Conservation (phyloP, 352 stramenopile genomes). For the Blastocystis hominis region DNA sequence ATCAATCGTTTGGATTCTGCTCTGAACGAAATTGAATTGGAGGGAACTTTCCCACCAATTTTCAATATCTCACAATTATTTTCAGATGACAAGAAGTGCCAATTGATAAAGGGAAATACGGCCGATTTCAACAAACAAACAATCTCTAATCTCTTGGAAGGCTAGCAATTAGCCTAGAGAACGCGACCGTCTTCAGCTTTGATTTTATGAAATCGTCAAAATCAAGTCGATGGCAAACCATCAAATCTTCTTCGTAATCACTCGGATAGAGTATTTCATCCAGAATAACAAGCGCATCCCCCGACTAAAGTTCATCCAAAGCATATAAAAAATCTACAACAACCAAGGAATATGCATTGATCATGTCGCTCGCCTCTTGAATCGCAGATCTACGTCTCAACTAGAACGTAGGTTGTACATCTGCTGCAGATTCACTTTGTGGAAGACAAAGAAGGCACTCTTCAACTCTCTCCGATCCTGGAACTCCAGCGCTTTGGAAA, state of each 20-base stretch:
- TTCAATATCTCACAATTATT: background rate
- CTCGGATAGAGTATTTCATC: background rate
- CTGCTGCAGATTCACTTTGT: background rate
- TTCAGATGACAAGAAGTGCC: background rate
- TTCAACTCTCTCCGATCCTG: background rate
- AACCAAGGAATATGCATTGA: background rate
- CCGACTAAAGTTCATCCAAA: background rate
- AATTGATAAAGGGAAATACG: background rate
- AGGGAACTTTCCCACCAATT: background rate
- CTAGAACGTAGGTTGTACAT: background rate
- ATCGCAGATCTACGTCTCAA: background rate
- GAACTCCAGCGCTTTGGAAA: constrained; percentile 14
- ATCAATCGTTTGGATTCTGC: background rate
- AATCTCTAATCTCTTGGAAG: background rate
- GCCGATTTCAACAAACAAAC: background rate
- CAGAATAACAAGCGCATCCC: background rate
- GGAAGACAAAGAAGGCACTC: constrained; percentile 12
- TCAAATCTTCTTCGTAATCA: background rate
- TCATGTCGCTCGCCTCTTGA: background rate
- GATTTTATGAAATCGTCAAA: constrained; percentile 25
- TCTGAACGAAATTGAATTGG: background rate
- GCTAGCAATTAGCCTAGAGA: background rate
- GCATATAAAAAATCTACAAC: background rate
- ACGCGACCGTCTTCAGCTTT: background rate
- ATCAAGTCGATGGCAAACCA: background rate